Conservation (phyloP, 148 eudicot genomes). For the Cornus florida region DNA sequence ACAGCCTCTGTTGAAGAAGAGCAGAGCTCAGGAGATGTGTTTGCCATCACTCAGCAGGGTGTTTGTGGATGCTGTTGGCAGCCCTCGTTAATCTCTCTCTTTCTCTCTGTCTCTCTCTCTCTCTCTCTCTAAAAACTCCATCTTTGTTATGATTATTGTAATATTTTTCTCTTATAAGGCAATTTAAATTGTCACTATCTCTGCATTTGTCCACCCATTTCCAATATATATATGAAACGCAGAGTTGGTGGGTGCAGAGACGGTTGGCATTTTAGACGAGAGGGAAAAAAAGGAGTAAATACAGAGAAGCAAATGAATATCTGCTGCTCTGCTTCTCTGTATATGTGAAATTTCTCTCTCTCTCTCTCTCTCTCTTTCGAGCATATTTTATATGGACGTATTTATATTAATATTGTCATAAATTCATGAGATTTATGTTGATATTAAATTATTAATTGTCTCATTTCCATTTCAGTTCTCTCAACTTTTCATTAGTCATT, state of each 20-base stretch:
- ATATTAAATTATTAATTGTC: too few relatives aligned
- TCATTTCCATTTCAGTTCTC: background rate
- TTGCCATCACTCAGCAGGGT: constrained; percentile 48
- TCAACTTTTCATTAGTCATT: background rate
- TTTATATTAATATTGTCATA: constrained; percentile 5
- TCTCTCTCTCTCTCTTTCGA: background rate
- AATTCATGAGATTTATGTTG: constrained; percentile 8
- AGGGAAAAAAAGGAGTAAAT: background rate
- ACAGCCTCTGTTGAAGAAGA: constrained; percentile 22
- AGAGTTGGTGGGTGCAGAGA: background rate
- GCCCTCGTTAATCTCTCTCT: constrained; percentile 43
- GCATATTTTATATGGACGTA: background rate
- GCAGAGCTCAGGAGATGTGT: constrained; percentile 47
- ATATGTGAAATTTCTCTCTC: background rate
- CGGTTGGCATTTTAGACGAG: background rate
- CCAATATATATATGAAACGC: background rate
- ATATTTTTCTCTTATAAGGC: too few relatives aligned
- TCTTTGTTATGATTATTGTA: constrained; percentile 3
- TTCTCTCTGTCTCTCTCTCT: constrained; percentile 1
- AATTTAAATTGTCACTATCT: background rate
- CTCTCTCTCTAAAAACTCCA: too few relatives aligned
- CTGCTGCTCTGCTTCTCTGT: constrained; percentile 14
- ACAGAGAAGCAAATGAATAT: constrained; percentile 14
- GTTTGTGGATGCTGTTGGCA: constrained; percentile 52
- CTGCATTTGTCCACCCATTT: background rate